Evolutionary conservation across 768 basidiomycete species (phyloP), one percentile per base, ranked within the genome.

Genomic region (Rhizopogon salebrosus): DNA sequence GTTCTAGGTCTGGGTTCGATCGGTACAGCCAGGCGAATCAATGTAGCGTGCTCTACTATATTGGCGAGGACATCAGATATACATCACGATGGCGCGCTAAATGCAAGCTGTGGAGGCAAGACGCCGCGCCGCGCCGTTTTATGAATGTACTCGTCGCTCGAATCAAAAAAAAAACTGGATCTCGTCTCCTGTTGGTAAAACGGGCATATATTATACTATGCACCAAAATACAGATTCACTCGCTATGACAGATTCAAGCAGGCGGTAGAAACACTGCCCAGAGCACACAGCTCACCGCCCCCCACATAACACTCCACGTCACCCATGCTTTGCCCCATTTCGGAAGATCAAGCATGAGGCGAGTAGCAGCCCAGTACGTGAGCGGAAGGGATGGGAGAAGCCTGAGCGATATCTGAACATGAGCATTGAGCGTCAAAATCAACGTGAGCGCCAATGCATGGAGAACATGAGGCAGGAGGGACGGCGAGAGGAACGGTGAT

Each of bases 201-300:
- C n/a, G 14, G 3, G 35, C 35, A 14, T 14, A 6, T 14, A 14
- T 35, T 35, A 14, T 35, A 31, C 29, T 8, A 35, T 14, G 35
- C 35, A 35, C 13, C 35, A 13, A 41, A 38, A 3, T 35, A 35
- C 26, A 20, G 20, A 46, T 46, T 46, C 6, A 23, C 3, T 18
- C 16, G n/a, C 16, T 23, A 4, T 18, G 8, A 18, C n/a, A n/a
- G 37, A 14, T 29, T 71, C 70, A 95, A 0, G 95, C 95, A n/a
- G 95, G 95, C 0, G 95, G 95, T 27, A 95, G 76, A 63, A 94
- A 95, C 2, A 80, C 79, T 1, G 76, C 79, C 94, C 93, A 98
- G 0, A 95, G 72, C 4, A 92, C 76, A 18, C 85, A 66, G 10
- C 84, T 84, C 16, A 84, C 60, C 2, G 74, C 67, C 3, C 88